These are phyloP conservation scores for Nothophytophthora sp. DNA, from an alignment of 352 stramenopile genomes.

Conservation along the genomic window DNA sequence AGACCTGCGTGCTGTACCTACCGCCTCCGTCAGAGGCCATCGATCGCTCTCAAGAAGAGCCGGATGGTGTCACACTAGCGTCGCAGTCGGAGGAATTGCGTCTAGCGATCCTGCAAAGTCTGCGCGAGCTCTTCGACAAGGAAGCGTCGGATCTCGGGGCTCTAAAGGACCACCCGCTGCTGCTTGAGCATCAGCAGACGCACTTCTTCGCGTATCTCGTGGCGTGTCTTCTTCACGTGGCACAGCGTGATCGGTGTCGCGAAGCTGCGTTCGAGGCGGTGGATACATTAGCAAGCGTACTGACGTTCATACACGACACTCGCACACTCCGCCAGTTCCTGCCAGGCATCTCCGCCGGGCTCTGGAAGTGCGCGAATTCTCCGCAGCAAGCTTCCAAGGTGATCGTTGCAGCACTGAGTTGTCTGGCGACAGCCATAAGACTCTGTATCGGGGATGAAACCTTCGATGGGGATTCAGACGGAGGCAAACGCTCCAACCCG, in stretches of 20 bases:
- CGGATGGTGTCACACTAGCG: slow-evolving; percentile 14
- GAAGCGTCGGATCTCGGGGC: neutral
- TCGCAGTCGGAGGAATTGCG: slow-evolving; percentile 66
- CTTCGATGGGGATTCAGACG: slow-evolving; percentile 2
- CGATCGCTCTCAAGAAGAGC: slow-evolving; percentile 7
- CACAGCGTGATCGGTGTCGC: slow-evolving; percentile 48
- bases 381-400: slow-evolving; percentile 71
- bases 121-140: slow-evolving; percentile 35
- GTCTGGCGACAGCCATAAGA: slow-evolving; percentile 35
- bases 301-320: slow-evolving; percentile 43
- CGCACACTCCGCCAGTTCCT: slow-evolving; percentile 59
- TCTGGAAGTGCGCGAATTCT: slow-evolving; percentile 70
- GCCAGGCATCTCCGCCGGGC: slow-evolving; percentile 56
- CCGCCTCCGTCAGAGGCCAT: slow-evolving; percentile 36
- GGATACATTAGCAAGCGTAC: slow-evolving; percentile 36
- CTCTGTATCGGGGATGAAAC: slow-evolving; percentile 36
- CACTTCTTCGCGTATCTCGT: slow-evolving; percentile 79
- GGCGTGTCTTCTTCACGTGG: slow-evolving; percentile 59
- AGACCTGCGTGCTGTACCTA: slow-evolving; percentile 62
- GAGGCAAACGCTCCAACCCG: slow-evolving; percentile 10
- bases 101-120: slow-evolving; percentile 43
- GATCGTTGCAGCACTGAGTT: slow-evolving; percentile 56
- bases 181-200: slow-evolving; percentile 33
- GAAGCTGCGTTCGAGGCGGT: slow-evolving; percentile 39
- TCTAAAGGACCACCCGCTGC: slow-evolving; percentile 16